Evolutionary conservation across 1,139 yeast species (phyloP).

Genomic region (Kazachstania sp.): DNA sequence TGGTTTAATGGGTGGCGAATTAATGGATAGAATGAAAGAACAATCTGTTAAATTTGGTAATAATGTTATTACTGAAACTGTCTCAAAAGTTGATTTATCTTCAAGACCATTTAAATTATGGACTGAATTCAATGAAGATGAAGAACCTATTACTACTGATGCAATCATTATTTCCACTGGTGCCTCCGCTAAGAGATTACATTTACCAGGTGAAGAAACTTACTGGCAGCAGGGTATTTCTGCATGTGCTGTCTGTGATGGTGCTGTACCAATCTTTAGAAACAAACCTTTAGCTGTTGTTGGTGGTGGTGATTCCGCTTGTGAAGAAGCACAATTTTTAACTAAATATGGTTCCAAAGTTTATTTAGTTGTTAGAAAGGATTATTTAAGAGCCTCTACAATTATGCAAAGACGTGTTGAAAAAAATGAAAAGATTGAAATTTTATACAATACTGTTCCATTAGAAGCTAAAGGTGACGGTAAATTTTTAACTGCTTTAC

Average conservation of each 20-base stretch:
- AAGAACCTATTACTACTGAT: slow-evolving; percentile 84
- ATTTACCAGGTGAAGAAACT: slow-evolving; percentile 89
- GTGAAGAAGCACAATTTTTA: slow-evolving; percentile 94
- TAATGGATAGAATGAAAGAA: slow-evolving; percentile 89
- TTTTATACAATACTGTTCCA: slow-evolving; percentile 79
- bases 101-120: slow-evolving; percentile 89
- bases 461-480: slow-evolving; percentile 91
- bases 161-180: slow-evolving; percentile 93
- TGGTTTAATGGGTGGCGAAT: slow-evolving; percentile 75
- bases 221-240: slow-evolving; percentile 99
- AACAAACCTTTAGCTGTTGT: slow-evolving; percentile 94
- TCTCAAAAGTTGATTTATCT: slow-evolving; percentile 81
- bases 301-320: slow-evolving; percentile 99
- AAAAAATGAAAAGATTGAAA: slow-evolving; percentile 79
- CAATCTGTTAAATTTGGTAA: slow-evolving; percentile 88
- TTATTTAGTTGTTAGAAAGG: slow-evolving; percentile 86
- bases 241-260: slow-evolving; percentile 99
- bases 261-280: slow-evolving; percentile 97
- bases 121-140: slow-evolving; percentile 90
- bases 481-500: slow-evolving; percentile 53
- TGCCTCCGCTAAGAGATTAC: slow-evolving; percentile 91
- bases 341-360: slow-evolving; percentile 97
- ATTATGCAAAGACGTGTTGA: slow-evolving; percentile 93
- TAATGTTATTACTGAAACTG: slow-evolving; percentile 86
- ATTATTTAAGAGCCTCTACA: slow-evolving; percentile 83